These are phyloP conservation scores for Sarocladium strictum DNA, from an alignment of 2,329 filamentous ascomycete species.

Conservation along the genomic window DNA sequence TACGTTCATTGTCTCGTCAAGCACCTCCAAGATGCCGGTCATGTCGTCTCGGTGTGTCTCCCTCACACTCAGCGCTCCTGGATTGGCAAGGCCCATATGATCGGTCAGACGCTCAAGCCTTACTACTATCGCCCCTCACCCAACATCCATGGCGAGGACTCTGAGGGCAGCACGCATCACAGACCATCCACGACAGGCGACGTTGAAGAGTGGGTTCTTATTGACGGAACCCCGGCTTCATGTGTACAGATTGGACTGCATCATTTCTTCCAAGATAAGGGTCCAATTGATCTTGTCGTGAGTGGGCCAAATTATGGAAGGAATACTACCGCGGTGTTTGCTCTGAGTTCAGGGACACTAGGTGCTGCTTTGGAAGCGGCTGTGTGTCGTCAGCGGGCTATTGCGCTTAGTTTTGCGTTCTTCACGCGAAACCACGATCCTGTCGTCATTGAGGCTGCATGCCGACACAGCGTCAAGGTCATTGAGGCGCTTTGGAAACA, in stretches of 20 bases:
- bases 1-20: conserved; percentile 72
- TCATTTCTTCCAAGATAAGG: conserved; percentile 69
- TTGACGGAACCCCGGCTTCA: conserved; percentile 75
- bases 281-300: conserved; percentile 69
- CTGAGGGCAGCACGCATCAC: conserved; percentile 60
- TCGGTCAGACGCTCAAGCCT: conserved; percentile 80
- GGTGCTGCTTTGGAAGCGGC: conserved; percentile 74
- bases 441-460: conserved; percentile 71
- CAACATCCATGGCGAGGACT: conserved; percentile 32
- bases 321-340: conserved; percentile 76
- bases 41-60: conserved; percentile 85
- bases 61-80: conserved; percentile 90
- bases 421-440: conserved; percentile 80
- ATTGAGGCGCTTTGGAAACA: conserved; percentile 73
- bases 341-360: conserved; percentile 69
- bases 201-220: conserved; percentile 73
- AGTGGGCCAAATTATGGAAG: conserved; percentile 79
- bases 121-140: conserved; percentile 68
- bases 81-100: conserved; percentile 98
- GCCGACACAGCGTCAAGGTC: conserved; percentile 65
- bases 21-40: conserved; percentile 66
- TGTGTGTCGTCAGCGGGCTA: conserved; percentile 60
- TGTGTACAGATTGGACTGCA: conserved; percentile 79
- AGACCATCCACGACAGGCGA: conserved; percentile 46
- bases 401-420: conserved; percentile 89